Evolutionary conservation across 225 moss, liverwort and hornwort genomes (phyloP), one percentile per base, ranked within the genome.

Genomic region (Bryum argenteum): DNA sequence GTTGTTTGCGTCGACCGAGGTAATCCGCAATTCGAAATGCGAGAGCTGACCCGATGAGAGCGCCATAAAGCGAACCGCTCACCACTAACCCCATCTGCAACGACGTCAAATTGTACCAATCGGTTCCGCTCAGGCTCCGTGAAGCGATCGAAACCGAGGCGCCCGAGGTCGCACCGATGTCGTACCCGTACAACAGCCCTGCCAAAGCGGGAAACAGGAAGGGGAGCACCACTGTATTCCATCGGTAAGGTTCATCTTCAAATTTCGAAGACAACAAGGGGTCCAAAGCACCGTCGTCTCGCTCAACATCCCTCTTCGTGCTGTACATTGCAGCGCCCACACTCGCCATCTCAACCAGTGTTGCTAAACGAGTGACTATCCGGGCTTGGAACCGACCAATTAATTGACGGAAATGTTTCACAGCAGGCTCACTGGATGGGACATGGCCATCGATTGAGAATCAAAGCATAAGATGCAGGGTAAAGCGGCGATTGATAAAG

Each of bases 21-120:
- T 76, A 63, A 74, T 97, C 96, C 7, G 96, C 96, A 55, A 97
- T 67, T 12, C 87, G 88, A 74, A 89, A 97, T 9, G 91, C 93
- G 22, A 92, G 59, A 50, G 93, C 75, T 40, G 96, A 87, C 1
- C 96, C 96, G 9, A 86, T 16, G 18, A 96, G 57, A 18, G 96
- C 96, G 16, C 96, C 96, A 18, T 96, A 96, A 9, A 96, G 86
- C 15, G 96, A 96, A 66, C 96, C 96, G 67, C 96, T 96, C 55
- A 95, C 91, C 58, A 93, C 89, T 47, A 93, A 72, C 28, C 96
- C 96, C 67, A 82, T 84, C 68, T 93, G 84, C 63, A 93, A 71
- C 19, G 96, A 79, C 67, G 91, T 80, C 23, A 96, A 23, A 6
- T 69, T 19, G 38, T 61, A 91, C 93, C 96, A 96, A 22, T 81